These are phyloP conservation scores for Diplodia corticola DNA, from an alignment of 2,329 filamentous ascomycete species.

Conservation along the genomic window DNA sequence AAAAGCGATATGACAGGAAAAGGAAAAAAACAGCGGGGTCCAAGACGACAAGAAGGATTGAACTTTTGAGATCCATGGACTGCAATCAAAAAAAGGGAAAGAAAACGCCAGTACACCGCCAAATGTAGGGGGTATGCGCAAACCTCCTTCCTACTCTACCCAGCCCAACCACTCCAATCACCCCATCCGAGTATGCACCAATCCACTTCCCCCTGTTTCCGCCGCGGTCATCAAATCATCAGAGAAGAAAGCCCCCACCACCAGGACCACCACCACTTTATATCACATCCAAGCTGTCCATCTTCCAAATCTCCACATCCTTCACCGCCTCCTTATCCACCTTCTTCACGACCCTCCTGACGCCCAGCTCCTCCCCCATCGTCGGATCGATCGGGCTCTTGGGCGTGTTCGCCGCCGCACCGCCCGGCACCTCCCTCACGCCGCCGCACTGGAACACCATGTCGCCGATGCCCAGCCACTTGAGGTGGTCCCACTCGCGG, in stretches of 20 bases:
- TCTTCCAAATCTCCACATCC: slow-evolving; percentile 47
- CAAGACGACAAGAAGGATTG: too few species aligned
- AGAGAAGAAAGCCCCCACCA: background rate
- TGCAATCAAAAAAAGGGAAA: too few species aligned
- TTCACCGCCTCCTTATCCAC: slow-evolving; percentile 40
- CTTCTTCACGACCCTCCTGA: slow-evolving; percentile 32
- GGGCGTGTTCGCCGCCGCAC: background rate
- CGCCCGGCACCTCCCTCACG: slow-evolving; percentile 27
- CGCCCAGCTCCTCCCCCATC: background rate
- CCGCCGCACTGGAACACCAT: slow-evolving; percentile 41
- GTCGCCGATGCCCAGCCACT: slow-evolving; percentile 44
- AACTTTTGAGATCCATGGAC: too few species aligned
- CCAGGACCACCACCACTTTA: background rate
- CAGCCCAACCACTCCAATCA: background rate
- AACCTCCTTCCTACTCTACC: background rate
- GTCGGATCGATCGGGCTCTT: slow-evolving; percentile 31
- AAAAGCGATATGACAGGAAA: too few species aligned
- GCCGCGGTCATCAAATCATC: background rate
- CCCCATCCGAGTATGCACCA: background rate
- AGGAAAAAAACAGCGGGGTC: too few species aligned
- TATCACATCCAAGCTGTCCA: slow-evolving; percentile 41
- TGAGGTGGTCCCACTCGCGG: slow-evolving; percentile 37
- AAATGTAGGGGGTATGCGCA: background rate
- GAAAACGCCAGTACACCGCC: background rate
- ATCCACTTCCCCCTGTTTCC: background rate